Conservation (phyloP, 208 protist species). For the Leishmania aethiopica region DNA sequence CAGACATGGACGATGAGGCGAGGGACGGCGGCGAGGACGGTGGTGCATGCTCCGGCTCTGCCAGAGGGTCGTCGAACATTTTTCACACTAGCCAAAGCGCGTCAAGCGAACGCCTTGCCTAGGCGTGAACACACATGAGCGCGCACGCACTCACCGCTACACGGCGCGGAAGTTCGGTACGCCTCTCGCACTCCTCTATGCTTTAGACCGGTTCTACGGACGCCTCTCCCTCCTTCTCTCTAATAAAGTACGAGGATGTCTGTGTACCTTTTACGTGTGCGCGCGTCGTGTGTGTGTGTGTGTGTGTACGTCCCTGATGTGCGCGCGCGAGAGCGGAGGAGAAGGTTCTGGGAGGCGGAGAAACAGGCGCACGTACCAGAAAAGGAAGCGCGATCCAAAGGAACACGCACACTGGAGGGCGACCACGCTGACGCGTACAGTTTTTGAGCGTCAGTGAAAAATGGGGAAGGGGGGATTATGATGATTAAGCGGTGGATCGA, state of each 20-base stretch:
- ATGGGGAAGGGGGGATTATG: background rate
- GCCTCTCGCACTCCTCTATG: background rate
- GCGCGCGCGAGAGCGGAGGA: background rate
- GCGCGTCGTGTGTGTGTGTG: background rate
- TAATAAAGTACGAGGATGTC: background rate
- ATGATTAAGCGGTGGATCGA: background rate
- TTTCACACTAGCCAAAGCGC: background rate
- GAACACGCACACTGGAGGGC: background rate
- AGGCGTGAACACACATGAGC: background rate
- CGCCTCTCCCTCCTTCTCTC: background rate
- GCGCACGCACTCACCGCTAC: background rate
- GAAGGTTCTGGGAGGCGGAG: background rate
- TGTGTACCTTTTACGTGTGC: background rate
- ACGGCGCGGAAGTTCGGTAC: background rate
- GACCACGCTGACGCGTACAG: background rate
- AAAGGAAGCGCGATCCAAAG: background rate
- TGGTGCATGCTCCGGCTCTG: background rate
- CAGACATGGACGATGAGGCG: conserved; percentile 1
- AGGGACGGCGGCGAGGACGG: background rate
- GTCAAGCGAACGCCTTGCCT: background rate
- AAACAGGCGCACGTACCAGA: background rate
- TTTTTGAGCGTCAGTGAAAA: background rate
- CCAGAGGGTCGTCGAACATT: background rate
- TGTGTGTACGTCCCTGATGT: background rate
- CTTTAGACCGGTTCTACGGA: background rate